Evolutionary conservation across 257 asterid genomes (phyloP).

Genomic region (Solanum neorickii): DNA sequence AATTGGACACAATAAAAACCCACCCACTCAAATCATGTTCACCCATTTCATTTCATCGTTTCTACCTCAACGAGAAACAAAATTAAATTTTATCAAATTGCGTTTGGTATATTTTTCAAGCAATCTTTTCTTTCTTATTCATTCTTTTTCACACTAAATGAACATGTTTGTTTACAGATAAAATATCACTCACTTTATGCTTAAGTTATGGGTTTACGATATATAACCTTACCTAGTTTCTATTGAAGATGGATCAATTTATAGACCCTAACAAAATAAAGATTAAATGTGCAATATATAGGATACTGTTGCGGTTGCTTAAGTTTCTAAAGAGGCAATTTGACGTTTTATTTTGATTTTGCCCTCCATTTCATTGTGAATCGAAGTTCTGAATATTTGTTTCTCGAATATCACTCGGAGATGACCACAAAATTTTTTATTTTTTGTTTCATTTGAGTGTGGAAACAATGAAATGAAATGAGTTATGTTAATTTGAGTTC

Average conservation of each 20-base stretch:
- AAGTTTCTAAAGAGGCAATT: background rate
- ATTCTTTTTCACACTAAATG: background rate
- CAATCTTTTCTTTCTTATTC: background rate
- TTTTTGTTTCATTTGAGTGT: too few relatives aligned
- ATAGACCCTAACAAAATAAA: background rate
- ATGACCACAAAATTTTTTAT: too few relatives aligned
- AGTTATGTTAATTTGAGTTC: too few relatives aligned
- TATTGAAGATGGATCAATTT: background rate
- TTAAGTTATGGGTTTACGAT: too few relatives aligned
- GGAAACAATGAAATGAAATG: too few relatives aligned
- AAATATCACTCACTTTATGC: background rate
- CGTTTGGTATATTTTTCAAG: background rate
- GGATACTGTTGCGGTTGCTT: constrained; percentile 3
- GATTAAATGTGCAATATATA: background rate
- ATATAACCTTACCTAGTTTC: too few relatives aligned
- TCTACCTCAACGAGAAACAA: too few relatives aligned
- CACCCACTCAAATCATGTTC: too few relatives aligned
- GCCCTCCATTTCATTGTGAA: background rate
- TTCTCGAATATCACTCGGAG: background rate
- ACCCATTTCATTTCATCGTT: too few relatives aligned
- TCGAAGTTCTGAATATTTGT: background rate
- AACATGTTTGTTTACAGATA: background rate
- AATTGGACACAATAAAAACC: too few relatives aligned
- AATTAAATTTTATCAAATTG: too few relatives aligned
- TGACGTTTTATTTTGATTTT: background rate